Percentiles rank a stretch among this genome's conserved stretches.
phyloP scores from a whole-genome alignment of 306 rosid species.

The Cucurbita pepo region DNA sequence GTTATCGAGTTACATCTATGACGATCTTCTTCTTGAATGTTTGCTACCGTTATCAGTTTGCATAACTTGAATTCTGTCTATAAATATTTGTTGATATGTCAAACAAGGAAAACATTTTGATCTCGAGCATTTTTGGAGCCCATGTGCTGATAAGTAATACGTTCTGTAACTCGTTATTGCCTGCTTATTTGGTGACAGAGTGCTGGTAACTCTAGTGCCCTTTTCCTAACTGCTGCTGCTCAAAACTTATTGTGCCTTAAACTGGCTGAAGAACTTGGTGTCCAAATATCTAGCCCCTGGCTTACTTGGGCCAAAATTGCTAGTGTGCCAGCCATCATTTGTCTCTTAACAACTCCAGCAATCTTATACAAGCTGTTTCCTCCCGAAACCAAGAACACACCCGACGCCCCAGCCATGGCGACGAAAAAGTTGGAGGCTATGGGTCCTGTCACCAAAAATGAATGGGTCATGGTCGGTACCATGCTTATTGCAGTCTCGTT shows the following conservation, averaged over 20 bases:
- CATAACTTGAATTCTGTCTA: not conserved
- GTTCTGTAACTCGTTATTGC: slow-evolving; percentile 3
- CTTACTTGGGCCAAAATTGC: slow-evolving; percentile 87
- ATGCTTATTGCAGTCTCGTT: slow-evolving; percentile 90
- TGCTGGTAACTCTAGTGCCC: slow-evolving; percentile 93
- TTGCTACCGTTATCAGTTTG: not conserved
- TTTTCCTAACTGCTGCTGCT: slow-evolving; percentile 97
- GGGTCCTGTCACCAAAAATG: slow-evolving; percentile 70
- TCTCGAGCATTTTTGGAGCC: not conserved
- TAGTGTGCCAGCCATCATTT: slow-evolving; percentile 55
- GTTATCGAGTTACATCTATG: not conserved
- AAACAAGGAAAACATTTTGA: not conserved
- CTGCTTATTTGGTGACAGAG: slow-evolving; percentile 45
- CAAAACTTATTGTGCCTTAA: slow-evolving; percentile 79
- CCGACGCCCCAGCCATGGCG: slow-evolving; percentile 93
- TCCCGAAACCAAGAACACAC: slow-evolving; percentile 88
- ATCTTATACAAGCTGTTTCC: slow-evolving; percentile 70
- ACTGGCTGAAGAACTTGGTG: slow-evolving; percentile 83
- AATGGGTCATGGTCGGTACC: slow-evolving; percentile 77
- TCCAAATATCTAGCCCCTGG: slow-evolving; percentile 67
- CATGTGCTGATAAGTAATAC: not conserved
- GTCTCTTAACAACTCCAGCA: slow-evolving; percentile 68
- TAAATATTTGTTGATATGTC: not conserved
- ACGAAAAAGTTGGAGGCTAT: slow-evolving; percentile 53
- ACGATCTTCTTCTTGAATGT: not conserved